Evolutionary conservation across 1,284 basidiomycete species (phyloP).

Genomic region (Ceratorhiza oryzae-sativae): DNA sequence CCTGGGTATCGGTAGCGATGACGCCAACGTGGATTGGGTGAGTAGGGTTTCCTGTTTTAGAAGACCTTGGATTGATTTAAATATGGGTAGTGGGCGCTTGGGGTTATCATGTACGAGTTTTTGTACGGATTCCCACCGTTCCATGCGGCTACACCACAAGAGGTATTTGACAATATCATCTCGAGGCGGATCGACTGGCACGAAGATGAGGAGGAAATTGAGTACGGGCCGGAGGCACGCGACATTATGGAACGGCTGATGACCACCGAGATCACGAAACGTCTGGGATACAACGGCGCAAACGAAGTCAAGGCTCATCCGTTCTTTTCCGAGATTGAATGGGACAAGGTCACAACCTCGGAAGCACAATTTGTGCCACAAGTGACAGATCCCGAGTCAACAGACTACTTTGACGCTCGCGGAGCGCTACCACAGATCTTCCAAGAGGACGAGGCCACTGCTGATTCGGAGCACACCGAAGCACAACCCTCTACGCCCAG

Average conservation of each 20-base stretch:
- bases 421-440: conserved; percentile 90
- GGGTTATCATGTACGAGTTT: conserved; percentile 98
- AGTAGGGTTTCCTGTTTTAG: conserved; percentile 47
- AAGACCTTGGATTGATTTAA: conserved; percentile 7
- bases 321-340: conserved; percentile 90
- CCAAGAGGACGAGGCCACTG: conserved; percentile 76
- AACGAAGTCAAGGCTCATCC: conserved; percentile 93
- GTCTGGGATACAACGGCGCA: conserved; percentile 88
- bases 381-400: conserved; percentile 94
- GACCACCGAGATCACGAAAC: conserved; percentile 78
- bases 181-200: conserved; percentile 97
- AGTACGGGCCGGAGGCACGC: conserved; percentile 84
- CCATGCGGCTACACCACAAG: conserved; percentile 95
- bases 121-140: conserved; percentile 97
- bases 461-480: conserved; percentile 52
- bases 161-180: conserved; percentile 98
- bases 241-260: conserved; percentile 93
- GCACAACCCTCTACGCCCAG: conserved; percentile 51
- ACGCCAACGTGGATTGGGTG: conserved; percentile 97
- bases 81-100: conserved; percentile 83
- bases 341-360: conserved; percentile 87
- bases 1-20: conserved; percentile 93
- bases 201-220: conserved; percentile 87
- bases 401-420: conserved; percentile 98
- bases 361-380: conserved; percentile 97